phyloP scores from a whole-genome alignment of 257 asterid genomes.

The Jaltomata sinuosa region DNA sequence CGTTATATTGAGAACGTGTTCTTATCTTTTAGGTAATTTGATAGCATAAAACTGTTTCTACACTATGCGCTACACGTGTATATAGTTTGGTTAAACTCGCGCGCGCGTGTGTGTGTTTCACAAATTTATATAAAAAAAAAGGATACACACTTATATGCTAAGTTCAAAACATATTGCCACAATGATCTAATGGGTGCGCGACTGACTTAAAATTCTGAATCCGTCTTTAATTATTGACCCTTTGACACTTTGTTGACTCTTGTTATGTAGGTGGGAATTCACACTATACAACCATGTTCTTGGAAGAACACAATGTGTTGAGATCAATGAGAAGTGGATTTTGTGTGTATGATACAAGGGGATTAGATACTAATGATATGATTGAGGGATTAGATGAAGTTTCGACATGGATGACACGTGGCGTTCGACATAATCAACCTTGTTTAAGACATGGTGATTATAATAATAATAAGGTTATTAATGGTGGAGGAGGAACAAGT shows the following conservation, averaged over 20 bases:
- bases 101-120: too few relatives aligned
- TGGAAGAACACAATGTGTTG: conserved; percentile 65
- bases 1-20: too few relatives aligned
- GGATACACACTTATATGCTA: too few relatives aligned
- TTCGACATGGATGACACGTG: conserved; percentile 42
- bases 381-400: conserved; percentile 41
- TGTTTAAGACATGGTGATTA: conserved; percentile 35
- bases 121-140: too few relatives aligned
- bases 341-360: conserved; percentile 62
- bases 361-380: conserved; percentile 28
- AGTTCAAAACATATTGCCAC: too few relatives aligned
- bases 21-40: too few relatives aligned
- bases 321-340: conserved; percentile 58
- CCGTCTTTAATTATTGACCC: neutral
- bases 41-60: too few relatives aligned
- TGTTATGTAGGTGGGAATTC: conserved; percentile 28
- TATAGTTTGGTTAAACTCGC: too few relatives aligned
- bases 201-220: neutral
- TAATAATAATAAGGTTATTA: neutral
- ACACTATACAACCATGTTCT: conserved; percentile 39
- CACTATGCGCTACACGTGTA: too few relatives aligned
- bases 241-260: neutral
- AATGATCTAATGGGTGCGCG: too few relatives aligned
- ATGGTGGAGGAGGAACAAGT: neutral
- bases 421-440: conserved; percentile 56